Percentiles rank a stretch among this genome's conserved stretches.
These are phyloP conservation scores for Lumnitzera littorea DNA, from an alignment of 345 rosid species.

Conservation along the genomic window DNA sequence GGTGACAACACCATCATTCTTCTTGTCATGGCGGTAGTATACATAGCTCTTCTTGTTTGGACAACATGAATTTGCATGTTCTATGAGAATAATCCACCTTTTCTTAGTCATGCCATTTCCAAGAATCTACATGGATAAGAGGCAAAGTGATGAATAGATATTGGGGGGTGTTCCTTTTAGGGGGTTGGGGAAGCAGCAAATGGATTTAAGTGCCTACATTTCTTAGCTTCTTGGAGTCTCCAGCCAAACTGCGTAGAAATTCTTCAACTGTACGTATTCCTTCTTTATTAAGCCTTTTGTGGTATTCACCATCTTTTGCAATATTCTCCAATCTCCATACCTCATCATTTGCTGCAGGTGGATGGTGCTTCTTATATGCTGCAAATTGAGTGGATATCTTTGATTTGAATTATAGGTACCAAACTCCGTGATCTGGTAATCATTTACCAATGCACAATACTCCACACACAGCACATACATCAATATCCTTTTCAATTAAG, in stretches of 20 bases:
- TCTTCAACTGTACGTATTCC: constrained; percentile 65
- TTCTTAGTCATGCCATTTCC: not conserved
- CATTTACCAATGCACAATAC: too few relatives aligned
- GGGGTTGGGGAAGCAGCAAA: too few relatives aligned
- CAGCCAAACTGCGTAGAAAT: constrained; percentile 53
- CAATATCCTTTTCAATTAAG: too few relatives aligned
- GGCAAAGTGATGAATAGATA: not conserved
- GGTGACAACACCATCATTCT: constrained; percentile 1
- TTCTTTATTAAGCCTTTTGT: constrained; percentile 60
- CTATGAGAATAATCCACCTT: not conserved
- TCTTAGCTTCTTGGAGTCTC: constrained; percentile 38
- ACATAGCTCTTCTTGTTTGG: not conserved
- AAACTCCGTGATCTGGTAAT: too few relatives aligned
- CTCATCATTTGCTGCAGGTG: constrained; percentile 71
- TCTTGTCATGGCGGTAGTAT: constrained; percentile 5
- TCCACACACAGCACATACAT: too few relatives aligned
- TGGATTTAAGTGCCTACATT: not conserved
- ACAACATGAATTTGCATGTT: constrained; percentile 1
- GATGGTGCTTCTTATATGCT: constrained; percentile 86
- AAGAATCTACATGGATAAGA: constrained; percentile 3
- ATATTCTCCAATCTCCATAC: constrained; percentile 93
- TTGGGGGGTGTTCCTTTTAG: too few relatives aligned
- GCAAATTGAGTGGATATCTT: constrained; percentile 1
- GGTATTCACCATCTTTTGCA: constrained; percentile 75
- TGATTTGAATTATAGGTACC: too few relatives aligned